A percentile compares a stretch with the other conserved stretches of the same genome.
Conservation (phyloP, 1,139 yeast species). For the Yamadazyma buinensis region DNA sequence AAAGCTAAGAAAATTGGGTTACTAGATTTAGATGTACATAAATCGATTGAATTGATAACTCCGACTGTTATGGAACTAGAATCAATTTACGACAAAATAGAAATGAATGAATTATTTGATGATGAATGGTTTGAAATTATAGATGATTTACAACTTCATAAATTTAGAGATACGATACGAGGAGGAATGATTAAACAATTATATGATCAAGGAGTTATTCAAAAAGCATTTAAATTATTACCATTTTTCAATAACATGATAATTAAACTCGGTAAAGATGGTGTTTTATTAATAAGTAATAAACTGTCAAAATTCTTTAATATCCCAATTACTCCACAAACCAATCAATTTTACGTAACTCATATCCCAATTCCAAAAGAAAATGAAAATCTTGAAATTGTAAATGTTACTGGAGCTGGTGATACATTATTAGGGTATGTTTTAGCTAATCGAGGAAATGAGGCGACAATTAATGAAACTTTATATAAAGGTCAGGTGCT, state of each 20-base stretch:
- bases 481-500: slow-evolving; percentile 49
- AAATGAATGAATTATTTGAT: slow-evolving; percentile 44
- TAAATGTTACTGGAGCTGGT: slow-evolving; percentile 70
- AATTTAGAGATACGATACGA: slow-evolving; percentile 39
- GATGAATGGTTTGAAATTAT: slow-evolving; percentile 75
- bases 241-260: slow-evolving; percentile 71
- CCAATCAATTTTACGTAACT: slow-evolving; percentile 38
- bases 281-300: slow-evolving; percentile 47
- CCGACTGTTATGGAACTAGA: slow-evolving; percentile 68
- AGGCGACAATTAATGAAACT: slow-evolving; percentile 20
- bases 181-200: slow-evolving; percentile 9
- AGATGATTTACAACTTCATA: slow-evolving; percentile 53
- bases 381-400: slow-evolving; percentile 27
- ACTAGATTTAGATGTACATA: slow-evolving; percentile 12
- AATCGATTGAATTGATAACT: slow-evolving; percentile 43
- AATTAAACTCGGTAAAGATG: slow-evolving; percentile 65
- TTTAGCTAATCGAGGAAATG: slow-evolving; percentile 15
- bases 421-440: slow-evolving; percentile 64
- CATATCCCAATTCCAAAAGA: slow-evolving; percentile 53
- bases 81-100: slow-evolving; percentile 50
- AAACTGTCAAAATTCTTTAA: slow-evolving; percentile 4
- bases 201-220: slow-evolving; percentile 52
- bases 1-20: slow-evolving; percentile 47
- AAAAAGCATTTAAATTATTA: slow-evolving; percentile 64
- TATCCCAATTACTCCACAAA: slow-evolving; percentile 12